phyloP scores from a whole-genome alignment of 495 filamentous ascomycete genomes.

The Podospora bellae-mahoneyi region DNA sequence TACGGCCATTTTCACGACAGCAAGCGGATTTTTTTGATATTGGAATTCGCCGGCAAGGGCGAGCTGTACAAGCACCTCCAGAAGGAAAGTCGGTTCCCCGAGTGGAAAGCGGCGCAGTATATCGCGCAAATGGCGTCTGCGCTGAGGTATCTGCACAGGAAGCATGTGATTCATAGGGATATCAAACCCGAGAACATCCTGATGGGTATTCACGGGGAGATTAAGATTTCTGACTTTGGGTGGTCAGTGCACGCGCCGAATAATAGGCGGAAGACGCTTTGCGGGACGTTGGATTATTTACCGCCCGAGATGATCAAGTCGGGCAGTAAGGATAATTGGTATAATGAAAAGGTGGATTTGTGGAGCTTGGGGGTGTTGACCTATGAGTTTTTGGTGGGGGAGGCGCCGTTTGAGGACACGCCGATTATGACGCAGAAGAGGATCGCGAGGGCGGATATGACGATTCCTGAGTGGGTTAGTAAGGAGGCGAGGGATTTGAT shows the following conservation, averaged over 20 bases:
- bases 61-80: constrained; percentile 97
- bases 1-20: constrained; percentile 97
- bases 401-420: constrained; percentile 95
- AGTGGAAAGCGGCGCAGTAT: constrained; percentile 95
- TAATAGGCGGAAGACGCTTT: constrained; percentile 90
- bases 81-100: constrained; percentile 81
- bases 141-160: constrained; percentile 87
- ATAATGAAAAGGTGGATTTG: constrained; percentile 92
- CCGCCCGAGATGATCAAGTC: constrained; percentile 95
- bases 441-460: constrained; percentile 89
- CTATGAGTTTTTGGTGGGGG: constrained; percentile 93
- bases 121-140: constrained; percentile 98
- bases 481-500: constrained; percentile 90
- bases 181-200: constrained; percentile 99
- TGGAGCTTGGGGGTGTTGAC: constrained; percentile 95
- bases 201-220: constrained; percentile 94
- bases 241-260: constrained; percentile 99
- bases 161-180: constrained; percentile 97
- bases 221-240: constrained; percentile 97
- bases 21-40: constrained; percentile 91
- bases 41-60: constrained; percentile 93
- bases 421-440: constrained; percentile 90
- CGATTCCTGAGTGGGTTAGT: constrained; percentile 83
- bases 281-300: constrained; percentile 94
- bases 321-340: constrained; percentile 71